phyloP scores from a whole-genome alignment of 2,329 filamentous ascomycete genomes.

The Diplodia sapinea region DNA sequence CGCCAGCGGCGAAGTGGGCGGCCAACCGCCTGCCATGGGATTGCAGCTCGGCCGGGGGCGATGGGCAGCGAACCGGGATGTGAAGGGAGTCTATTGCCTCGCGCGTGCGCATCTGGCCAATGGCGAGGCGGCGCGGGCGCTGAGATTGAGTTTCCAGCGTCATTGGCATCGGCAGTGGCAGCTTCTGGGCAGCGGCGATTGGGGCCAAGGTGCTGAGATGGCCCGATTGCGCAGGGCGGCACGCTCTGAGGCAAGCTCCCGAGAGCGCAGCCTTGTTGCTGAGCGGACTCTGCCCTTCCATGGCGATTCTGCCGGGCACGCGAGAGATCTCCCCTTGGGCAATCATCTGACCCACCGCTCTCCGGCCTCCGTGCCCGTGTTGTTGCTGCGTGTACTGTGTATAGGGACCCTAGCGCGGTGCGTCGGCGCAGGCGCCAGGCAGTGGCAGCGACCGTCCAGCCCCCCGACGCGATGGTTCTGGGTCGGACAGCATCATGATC shows the following conservation, averaged over 20 bases:
- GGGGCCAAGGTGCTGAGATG: not conserved
- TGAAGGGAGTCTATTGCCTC: slow-evolving; percentile 9
- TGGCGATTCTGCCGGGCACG: slow-evolving; percentile 8
- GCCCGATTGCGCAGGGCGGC: slow-evolving; percentile 19
- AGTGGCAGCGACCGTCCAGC: not conserved
- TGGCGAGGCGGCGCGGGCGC: not conserved
- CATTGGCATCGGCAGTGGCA: slow-evolving; percentile 24
- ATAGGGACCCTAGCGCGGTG: no score
- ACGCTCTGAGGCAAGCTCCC: slow-evolving; percentile 15
- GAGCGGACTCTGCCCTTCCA: not conserved
- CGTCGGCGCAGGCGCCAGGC: no score
- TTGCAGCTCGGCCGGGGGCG: slow-evolving; percentile 12
- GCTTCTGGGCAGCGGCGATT: not conserved
- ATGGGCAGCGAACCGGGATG: slow-evolving; percentile 19
- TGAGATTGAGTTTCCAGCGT: slow-evolving; percentile 15
- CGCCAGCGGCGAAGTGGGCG: not conserved
- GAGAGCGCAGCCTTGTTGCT: slow-evolving; percentile 8
- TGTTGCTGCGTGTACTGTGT: no score
- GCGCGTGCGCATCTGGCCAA: slow-evolving; percentile 1
- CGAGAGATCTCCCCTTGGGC: slow-evolving; percentile 1
- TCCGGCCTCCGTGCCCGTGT: no score
- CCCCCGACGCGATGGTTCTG: not conserved
- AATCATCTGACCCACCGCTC: slow-evolving; percentile 11
- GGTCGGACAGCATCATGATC: slow-evolving; percentile 16
- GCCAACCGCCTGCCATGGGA: not conserved